Base-by-base conservation (phyloP, 2,329 filamentous ascomycete species). In the Penicillium sp. region DNA sequence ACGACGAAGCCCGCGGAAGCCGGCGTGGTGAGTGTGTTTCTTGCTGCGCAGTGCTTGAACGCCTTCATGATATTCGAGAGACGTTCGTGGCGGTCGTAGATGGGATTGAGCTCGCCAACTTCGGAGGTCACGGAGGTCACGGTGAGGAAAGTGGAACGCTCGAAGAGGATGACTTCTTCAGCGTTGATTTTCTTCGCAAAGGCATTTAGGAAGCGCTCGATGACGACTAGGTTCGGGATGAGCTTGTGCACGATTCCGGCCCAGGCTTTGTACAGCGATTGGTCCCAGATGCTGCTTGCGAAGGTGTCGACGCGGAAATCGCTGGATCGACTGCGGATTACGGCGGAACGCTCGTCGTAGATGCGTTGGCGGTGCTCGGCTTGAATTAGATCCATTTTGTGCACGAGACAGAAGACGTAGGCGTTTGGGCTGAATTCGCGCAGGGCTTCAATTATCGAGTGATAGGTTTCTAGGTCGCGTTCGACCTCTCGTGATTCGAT, bases 61-160 rank as follows among this genome's bases (percentile, higher is more conserved):
- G 93, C 92, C 78, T 99, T 99, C 77, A 99, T 89, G 69, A 99
- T 97, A 73, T 96, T 97, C 59, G 89, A 94, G 69, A 99, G 89
- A 64, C 89, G 88, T 80, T 99, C 94, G 67, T 96, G 91, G 3
- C 94, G 89, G 75, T 99, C 94, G 48, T 88, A 88, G 59, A 90
- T 95, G 1, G 94, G 93, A 72, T 99, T 99, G 48, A 84, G 76
- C 35, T 83, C 81, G 42, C 91, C 91, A 59, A 88, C 82, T 17
- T 84, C 81, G 1, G 89, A 88, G 5, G 90, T 90, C 77, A 96
- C 94, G 55, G 89, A 91, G 0, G 91, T 96, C n/a, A 99, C 92
- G 50, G 93, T 95, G 0, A 99, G 83, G 75, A 97, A 99, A 0
- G 92, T 97, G 3, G 92, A 96, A 53, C 94, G 86, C 77, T 99